phyloP scores from a whole-genome alignment of 2,329 filamentous ascomycete genomes.

The Didymella sp. region DNA sequence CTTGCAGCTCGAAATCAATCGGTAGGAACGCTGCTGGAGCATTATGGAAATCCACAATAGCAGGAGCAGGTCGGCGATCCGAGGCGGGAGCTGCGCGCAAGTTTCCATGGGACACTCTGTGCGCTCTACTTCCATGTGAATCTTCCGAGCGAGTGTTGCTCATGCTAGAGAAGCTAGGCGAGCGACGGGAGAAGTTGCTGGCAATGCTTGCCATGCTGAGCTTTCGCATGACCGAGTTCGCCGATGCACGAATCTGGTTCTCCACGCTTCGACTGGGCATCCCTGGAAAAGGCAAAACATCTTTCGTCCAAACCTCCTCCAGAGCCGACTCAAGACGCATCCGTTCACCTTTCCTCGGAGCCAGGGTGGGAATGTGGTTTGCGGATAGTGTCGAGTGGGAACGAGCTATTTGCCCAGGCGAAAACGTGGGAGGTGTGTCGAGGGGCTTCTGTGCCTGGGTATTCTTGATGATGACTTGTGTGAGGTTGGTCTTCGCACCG shows the following conservation, averaged over 20 bases:
- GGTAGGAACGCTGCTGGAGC: slow-evolving; percentile 57
- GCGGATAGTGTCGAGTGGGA: slow-evolving; percentile 81
- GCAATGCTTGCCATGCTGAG: slow-evolving; percentile 83
- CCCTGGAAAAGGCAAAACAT: slow-evolving; percentile 80
- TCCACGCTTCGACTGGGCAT: slow-evolving; percentile 74
- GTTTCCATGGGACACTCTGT: slow-evolving; percentile 38
- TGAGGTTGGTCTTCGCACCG: slow-evolving; percentile 70
- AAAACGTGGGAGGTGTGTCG: slow-evolving; percentile 53
- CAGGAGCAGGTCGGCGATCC: slow-evolving; percentile 39
- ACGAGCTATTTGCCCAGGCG: slow-evolving; percentile 68
- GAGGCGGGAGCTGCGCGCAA: slow-evolving; percentile 32
- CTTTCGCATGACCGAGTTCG: slow-evolving; percentile 86
- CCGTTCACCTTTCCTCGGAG: slow-evolving; percentile 76
- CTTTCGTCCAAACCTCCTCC: slow-evolving; percentile 82
- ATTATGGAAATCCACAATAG: slow-evolving; percentile 56
- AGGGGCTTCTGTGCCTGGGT: slow-evolving; percentile 72
- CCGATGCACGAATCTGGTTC: slow-evolving; percentile 76
- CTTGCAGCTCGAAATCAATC: slow-evolving; percentile 55
- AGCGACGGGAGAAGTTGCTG: slow-evolving; percentile 76
- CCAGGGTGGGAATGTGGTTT: slow-evolving; percentile 71
- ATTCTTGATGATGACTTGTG: slow-evolving; percentile 85
- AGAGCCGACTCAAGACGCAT: slow-evolving; percentile 77
- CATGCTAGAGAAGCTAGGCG: slow-evolving; percentile 62
- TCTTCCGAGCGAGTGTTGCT: slow-evolving; percentile 49
- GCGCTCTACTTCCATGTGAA: slow-evolving; percentile 38